Conservation (phyloP, 2,329 filamentous ascomycete genomes). For the Diaporthe aspalathi region DNA sequence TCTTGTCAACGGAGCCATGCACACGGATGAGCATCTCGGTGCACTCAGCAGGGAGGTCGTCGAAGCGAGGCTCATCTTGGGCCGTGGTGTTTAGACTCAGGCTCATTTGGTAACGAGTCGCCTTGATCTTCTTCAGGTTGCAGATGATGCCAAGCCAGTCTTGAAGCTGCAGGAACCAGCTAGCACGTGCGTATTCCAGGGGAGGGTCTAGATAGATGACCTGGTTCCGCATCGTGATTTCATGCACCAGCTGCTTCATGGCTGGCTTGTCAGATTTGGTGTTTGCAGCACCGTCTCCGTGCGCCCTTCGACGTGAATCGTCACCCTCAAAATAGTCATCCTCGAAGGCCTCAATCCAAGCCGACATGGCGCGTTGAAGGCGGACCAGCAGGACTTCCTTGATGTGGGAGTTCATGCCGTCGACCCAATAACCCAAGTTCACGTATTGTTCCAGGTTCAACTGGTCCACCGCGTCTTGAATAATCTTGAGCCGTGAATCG, state of each 20-base stretch:
- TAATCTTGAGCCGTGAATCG: slow-evolving; percentile 80
- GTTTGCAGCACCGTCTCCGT: slow-evolving; percentile 53
- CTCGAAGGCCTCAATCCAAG: slow-evolving; percentile 90
- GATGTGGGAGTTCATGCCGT: slow-evolving; percentile 85
- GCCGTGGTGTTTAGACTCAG: slow-evolving; percentile 68
- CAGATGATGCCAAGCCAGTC: slow-evolving; percentile 94
- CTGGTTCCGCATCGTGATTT: slow-evolving; percentile 98
- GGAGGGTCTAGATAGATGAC: slow-evolving; percentile 97
- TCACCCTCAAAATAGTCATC: slow-evolving; percentile 64
- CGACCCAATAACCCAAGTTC: slow-evolving; percentile 91
- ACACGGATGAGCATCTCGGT: slow-evolving; percentile 82
- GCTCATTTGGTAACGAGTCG: slow-evolving; percentile 92
- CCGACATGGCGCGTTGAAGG: slow-evolving; percentile 82
- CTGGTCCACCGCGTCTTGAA: slow-evolving; percentile 94
- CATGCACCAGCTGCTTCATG: slow-evolving; percentile 82
- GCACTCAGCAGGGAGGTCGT: slow-evolving; percentile 85
- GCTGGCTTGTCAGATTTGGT: slow-evolving; percentile 66
- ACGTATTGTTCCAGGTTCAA: slow-evolving; percentile 96
- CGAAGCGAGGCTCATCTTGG: slow-evolving; percentile 79
- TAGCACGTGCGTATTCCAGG: slow-evolving; percentile 88
- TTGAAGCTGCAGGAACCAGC: slow-evolving; percentile 93
- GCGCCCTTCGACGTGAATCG: slow-evolving; percentile 61
- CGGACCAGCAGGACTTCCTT: slow-evolving; percentile 83
- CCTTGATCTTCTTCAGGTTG: slow-evolving; percentile 93
- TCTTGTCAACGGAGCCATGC: slow-evolving; percentile 85